Base-by-base conservation (phyloP, 768 basidiomycete genomes). In the Trametes cingulata region DNA sequence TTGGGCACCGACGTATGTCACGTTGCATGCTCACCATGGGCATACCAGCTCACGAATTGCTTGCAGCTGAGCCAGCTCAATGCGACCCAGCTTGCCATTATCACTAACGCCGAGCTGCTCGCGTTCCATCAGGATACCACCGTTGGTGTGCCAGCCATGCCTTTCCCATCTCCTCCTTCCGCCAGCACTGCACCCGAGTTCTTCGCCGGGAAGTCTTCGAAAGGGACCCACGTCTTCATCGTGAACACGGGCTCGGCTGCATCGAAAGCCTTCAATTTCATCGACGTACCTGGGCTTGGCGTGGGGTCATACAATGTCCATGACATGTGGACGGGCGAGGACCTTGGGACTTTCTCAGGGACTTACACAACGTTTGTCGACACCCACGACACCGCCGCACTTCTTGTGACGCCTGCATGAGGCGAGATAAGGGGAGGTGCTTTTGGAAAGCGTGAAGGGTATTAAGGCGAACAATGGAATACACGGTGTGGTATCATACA, bases 181-280 rank as follows among this genome's bases (percentile, higher is more conserved):
- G 68, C 73, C 3, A 79, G 78, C 7, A 75, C 77, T 0, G 79
- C 81, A 39, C 82, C 82, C 3, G 80, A 83, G 69, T 84, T 80
- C 60, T 85, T 80, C 65, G 69, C 79, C 8, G 83, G 83, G 3
- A 61, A 62, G 17, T 84, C 83, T 1, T 71, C 73, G 25, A 80
- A 78, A 60, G 83, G 84, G 10, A 75, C 67, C 2, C 83, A 85
- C 61, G 79, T 83, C 2, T 85, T 84, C 67, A 77, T 83, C 56
- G 79, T 83, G 67, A 84, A 84, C 68, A 82, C 78, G 6, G 68
- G 71, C 22, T 67, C 65, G 15, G 72, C 75, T 0, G 72, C 78
- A 1, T 78, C 76, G 3, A 82, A 83, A 71, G 72, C 72, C 2
- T 78, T 84, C 61, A 69, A 72, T 2, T 78, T 84, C 41, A 75